A percentile compares a stretch with the other conserved stretches of the same genome.
phyloP scores from a whole-genome alignment of 495 filamentous ascomycete species.

The Saxophila tyrrhenica region DNA sequence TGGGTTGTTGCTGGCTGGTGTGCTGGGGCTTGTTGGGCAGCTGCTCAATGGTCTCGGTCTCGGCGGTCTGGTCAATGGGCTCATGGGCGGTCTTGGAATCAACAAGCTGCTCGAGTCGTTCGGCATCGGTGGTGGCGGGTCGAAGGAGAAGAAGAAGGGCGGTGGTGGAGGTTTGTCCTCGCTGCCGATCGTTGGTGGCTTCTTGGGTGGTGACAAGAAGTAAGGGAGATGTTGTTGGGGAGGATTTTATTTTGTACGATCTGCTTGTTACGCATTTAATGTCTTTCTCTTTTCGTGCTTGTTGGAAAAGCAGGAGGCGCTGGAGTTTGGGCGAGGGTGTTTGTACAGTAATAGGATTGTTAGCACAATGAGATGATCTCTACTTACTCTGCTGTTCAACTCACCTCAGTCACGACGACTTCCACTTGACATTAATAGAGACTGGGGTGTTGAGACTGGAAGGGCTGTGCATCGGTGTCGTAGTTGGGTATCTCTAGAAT shows the following conservation, averaged over 20 bases:
- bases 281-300: too few species aligned
- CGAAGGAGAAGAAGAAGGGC: conserved; percentile 33
- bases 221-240: neutral
- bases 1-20: conserved; percentile 70
- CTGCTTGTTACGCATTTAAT: neutral
- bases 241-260: conserved; percentile 1
- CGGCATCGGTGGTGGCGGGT: conserved; percentile 50
- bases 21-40: conserved; percentile 69
- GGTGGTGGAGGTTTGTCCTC: conserved; percentile 18
- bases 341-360: neutral
- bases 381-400: neutral
- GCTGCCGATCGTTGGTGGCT: conserved; percentile 31
- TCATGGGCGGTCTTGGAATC: conserved; percentile 71
- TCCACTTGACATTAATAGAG: too few species aligned
- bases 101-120: conserved; percentile 64
- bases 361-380: neutral
- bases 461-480: neutral
- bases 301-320: neutral
- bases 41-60: conserved; percentile 76
- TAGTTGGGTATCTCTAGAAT: neutral
- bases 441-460: too few species aligned
- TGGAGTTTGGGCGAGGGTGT: neutral
- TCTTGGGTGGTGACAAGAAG: conserved; percentile 27
- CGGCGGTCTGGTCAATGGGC: conserved; percentile 63
- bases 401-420: too few species aligned